Evolutionary conservation across 805 yeast genomes (phyloP), one percentile per base, ranked within the genome.

Genomic region (Ogataea ramenticola): DNA sequence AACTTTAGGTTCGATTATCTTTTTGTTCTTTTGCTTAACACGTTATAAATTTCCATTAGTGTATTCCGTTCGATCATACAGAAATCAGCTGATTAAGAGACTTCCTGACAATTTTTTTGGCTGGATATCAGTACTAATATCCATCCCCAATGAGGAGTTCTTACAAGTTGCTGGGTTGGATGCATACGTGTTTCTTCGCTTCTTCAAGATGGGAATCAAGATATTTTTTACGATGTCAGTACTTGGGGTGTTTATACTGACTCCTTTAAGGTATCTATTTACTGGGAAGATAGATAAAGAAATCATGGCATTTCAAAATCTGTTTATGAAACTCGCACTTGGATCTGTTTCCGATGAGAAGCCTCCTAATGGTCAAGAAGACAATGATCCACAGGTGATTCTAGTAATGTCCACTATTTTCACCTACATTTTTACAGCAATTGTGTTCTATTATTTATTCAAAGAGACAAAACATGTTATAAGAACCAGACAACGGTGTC

Each of bases 161-260:
- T 56, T 79, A 40, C 75, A 75, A 36, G 71, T 75, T 39, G 79
- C 81, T 4, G 82, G 82, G 0, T 57, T 77, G 21, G 82, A 77
- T 56, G 77, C 81, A 1, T 75, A 73, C 51, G 82, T 77, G 37
- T 76, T 75, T 46, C 59, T 77, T 10, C 72, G 77, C n/a, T 76
- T 77, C 55, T 77, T 77, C 62, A 71, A 71, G 47, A 73, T 77
- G 80, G 67, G 75, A 42, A 75, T 77, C 39, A 66, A 65, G 46
- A 66, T 72, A 6, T 60, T 78, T 39, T 54, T 67, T 3, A 58
- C 66, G 2, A 65, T 75, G 49, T 65, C 76, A 4, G 31, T 74
- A 0, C 61, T 77, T 29, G 79, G 82, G 11, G 41, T 76, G 15
- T 54, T 67, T 16, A 62, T 79, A 10, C 65, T 79, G 16, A 70